Percentiles rank a stretch among this genome's conserved stretches.
Conservation (phyloP, 1,284 basidiomycete species). For the Cerrena zonata region DNA sequence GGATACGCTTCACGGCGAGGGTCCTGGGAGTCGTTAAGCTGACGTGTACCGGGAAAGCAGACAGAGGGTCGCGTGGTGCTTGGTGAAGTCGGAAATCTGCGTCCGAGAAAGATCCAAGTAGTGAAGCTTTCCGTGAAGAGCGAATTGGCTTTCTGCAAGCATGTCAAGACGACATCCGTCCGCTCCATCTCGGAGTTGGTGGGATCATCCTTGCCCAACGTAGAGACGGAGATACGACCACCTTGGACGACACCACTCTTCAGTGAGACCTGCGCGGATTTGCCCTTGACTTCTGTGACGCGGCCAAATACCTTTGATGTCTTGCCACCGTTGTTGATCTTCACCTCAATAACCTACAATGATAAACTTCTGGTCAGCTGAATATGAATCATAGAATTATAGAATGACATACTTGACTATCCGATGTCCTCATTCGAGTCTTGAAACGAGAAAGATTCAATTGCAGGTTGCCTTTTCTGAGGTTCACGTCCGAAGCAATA, state of each 20-base stretch:
- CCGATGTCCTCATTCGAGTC: constrained; percentile 13
- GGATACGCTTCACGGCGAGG: constrained; percentile 12
- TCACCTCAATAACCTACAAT: background rate
- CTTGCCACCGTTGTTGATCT: background rate
- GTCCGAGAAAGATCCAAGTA: constrained; percentile 6
- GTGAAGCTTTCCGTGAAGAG: constrained; percentile 10
- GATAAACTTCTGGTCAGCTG: background rate
- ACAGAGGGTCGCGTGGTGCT: background rate
- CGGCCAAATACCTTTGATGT: constrained; percentile 8
- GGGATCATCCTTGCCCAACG: constrained; percentile 17
- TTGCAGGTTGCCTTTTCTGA: constrained; percentile 11
- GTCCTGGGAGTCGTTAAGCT: constrained; percentile 18
- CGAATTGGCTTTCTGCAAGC: constrained; percentile 5
- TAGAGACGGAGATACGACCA: constrained; percentile 13
- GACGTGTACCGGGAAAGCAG: constrained; percentile 3
- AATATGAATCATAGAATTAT: background rate
- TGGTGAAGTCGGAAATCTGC: background rate
- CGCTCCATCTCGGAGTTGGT: constrained; percentile 15
- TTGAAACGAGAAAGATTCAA: constrained; percentile 20
- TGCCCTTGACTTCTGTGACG: constrained; percentile 9
- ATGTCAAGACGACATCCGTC: constrained; percentile 5
- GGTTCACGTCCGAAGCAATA: constrained; percentile 7
- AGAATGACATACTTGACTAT: constrained; percentile 17
- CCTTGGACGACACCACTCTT: constrained; percentile 1
- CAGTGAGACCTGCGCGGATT: constrained; percentile 11